phyloP scores from a whole-genome alignment of 2,329 filamentous ascomycete species.

The Mariannaea elegans region DNA sequence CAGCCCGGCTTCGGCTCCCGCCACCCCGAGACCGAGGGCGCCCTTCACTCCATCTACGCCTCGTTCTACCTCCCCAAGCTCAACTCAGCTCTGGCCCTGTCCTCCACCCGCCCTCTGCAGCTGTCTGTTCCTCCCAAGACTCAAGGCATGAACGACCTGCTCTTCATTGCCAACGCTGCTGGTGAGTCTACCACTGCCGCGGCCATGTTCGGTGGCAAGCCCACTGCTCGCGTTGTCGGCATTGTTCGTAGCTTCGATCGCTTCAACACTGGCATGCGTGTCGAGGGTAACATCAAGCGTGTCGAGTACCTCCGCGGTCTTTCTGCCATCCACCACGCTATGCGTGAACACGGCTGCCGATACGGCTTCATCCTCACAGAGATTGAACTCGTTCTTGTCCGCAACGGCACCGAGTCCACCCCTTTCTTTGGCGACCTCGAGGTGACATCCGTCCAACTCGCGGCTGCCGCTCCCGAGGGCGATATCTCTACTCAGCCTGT shows the following conservation, averaged over 20 bases:
- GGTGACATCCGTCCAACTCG: slow-evolving; percentile 69
- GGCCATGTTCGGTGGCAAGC: slow-evolving; percentile 59
- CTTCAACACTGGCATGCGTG: slow-evolving; percentile 95
- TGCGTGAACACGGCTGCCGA: slow-evolving; percentile 92
- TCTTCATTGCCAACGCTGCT: slow-evolving; percentile 72
- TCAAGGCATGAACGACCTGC: slow-evolving; percentile 57
- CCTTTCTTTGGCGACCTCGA: slow-evolving; percentile 93
- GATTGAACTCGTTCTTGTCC: slow-evolving; percentile 91
- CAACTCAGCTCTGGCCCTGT: slow-evolving; percentile 83
- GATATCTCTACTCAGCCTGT: slow-evolving; percentile 43
- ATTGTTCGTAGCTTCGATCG: slow-evolving; percentile 92
- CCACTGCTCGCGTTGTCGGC: slow-evolving; percentile 72
- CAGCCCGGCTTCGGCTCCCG: slow-evolving; percentile 65
- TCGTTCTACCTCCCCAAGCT: slow-evolving; percentile 86
- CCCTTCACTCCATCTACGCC: slow-evolving; percentile 78
- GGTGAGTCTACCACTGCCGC: slow-evolving; percentile 66
- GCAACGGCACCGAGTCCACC: slow-evolving; percentile 75
- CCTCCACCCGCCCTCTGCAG: slow-evolving; percentile 71
- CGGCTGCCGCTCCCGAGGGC: slow-evolving; percentile 46
- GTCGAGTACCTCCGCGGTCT: slow-evolving; percentile 91
- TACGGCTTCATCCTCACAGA: slow-evolving; percentile 98
- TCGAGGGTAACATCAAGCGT: slow-evolving; percentile 82
- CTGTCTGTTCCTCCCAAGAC: slow-evolving; percentile 54
- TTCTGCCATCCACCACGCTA: slow-evolving; percentile 85
- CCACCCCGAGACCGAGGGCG: slow-evolving; percentile 80